Evolutionary conservation across 495 filamentous ascomycete species (phyloP).

Genomic region (Mytilinidion resinicola): DNA sequence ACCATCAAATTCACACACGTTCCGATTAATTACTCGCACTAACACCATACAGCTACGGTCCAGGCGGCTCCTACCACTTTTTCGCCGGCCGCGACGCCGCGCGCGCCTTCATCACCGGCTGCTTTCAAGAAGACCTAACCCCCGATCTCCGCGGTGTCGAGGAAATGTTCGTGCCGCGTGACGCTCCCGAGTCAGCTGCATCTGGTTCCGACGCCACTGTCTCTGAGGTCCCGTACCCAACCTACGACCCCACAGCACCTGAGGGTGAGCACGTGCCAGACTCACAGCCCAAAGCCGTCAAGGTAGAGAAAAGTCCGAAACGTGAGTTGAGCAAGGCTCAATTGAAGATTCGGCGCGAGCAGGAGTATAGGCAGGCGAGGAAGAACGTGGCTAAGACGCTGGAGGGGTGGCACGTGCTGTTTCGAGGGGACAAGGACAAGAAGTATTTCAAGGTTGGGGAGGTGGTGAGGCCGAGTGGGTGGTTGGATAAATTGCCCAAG

Average conservation of each 20-base stretch:
- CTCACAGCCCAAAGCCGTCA: constrained; percentile 31
- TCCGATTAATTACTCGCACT: not conserved
- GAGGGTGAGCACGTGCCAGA: constrained; percentile 1
- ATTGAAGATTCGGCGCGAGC: constrained; percentile 41
- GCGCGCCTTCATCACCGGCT: constrained; percentile 92
- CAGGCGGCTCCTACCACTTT: constrained; percentile 79
- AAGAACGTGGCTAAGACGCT: constrained; percentile 51
- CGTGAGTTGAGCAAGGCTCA: constrained; percentile 41
- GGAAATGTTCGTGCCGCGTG: constrained; percentile 76
- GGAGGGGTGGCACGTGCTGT: constrained; percentile 68
- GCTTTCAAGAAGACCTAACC: constrained; percentile 80
- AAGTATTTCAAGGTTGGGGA: constrained; percentile 38
- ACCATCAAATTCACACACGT: not conserved
- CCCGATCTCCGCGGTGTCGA: constrained; percentile 80
- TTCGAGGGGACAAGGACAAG: constrained; percentile 48
- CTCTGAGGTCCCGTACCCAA: constrained; percentile 39
- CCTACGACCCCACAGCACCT: constrained; percentile 29
- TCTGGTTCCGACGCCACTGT: not conserved
- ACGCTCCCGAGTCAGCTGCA: constrained; percentile 27
- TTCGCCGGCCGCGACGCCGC: constrained; percentile 85
- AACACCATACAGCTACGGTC: constrained; percentile 57
- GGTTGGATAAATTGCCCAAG: constrained; percentile 34
- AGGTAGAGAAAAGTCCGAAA: constrained; percentile 36
- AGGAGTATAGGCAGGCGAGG: constrained; percentile 47
- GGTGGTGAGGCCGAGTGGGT: constrained; percentile 34